Base-by-base conservation (phyloP, 805 yeast species). In the Teunomyces tritomae region DNA sequence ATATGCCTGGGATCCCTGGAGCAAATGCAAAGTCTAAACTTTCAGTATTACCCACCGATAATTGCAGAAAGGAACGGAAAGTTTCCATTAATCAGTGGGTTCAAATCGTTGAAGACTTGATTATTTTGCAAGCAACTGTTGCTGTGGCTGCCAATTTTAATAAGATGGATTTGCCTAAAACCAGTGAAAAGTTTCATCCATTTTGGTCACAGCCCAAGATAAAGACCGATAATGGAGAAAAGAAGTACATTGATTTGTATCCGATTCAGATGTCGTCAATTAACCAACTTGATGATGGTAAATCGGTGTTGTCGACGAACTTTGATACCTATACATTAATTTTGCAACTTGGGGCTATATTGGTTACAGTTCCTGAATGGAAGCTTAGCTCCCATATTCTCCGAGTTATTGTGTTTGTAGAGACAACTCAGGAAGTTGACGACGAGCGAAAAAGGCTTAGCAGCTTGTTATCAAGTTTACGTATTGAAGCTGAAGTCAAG, bases 201-300 rank as follows among this genome's bases (percentile, higher is more conserved):
- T 27, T 44, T 24, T 50, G 54, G 54, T 43, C 44, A 35, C 47
- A 47, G 34, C 49, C 52, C 26, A 46, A 55, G 27, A 11, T 26
- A 4, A 13, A 28, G n/a, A 49, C 63, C 3, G 62, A 61, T 10
- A 57, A 61, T 11, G 55, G 59, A 1, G 57, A 65, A 26, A 77
- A 74, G 51, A 75, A 77, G 52, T 85, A 71, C 54, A 90, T 94
- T 58, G 99, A 94, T 63, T 68, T 94, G 33, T 94, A 95, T 64
- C 99, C 99, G 0, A 91, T 94, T 55, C 99, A 94, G 59, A 94
- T 94, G 97, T 84, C 95, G 3, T 92, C 96, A 0, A 82, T 84
- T 37, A 80, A 89, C 44, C 75, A 81, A 40, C 81, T 84, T 47
- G 79, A 78, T 20, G 77, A 80, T 45, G 91, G 91, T 4, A 79